Conservation (phyloP, 1,139 yeast species). For the Pichia sp. region DNA sequence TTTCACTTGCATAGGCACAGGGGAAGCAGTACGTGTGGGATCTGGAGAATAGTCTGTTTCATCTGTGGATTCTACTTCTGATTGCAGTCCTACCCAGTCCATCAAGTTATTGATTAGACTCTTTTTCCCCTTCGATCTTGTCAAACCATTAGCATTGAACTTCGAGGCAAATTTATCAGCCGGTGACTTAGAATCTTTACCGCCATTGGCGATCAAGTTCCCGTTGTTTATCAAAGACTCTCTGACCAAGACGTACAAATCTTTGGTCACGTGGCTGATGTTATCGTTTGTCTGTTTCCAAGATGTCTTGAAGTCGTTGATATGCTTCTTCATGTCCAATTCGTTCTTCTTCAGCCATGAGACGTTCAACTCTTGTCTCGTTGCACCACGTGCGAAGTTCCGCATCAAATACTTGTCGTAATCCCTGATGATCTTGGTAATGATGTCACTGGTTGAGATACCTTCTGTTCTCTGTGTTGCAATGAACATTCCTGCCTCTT, state of each 20-base stretch:
- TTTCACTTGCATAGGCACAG: neutral
- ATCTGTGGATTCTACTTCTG: constrained; percentile 20
- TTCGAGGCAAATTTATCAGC: constrained; percentile 59
- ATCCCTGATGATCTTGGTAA: constrained; percentile 89
- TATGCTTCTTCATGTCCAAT: constrained; percentile 85
- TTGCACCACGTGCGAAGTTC: constrained; percentile 95
- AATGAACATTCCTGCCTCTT: constrained; percentile 83
- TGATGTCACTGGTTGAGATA: constrained; percentile 90
- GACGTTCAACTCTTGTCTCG: constrained; percentile 91
- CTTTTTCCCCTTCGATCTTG: constrained; percentile 30
- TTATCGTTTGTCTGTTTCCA: constrained; percentile 72
- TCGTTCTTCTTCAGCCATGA: constrained; percentile 97
- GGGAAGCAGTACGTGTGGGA: constrained; percentile 4
- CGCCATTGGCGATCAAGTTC: constrained; percentile 16
- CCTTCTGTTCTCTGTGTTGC: constrained; percentile 97
- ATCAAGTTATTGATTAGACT: constrained; percentile 59
- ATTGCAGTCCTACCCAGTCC: constrained; percentile 55
- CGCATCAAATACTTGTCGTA: constrained; percentile 95
- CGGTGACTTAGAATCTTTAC: constrained; percentile 35
- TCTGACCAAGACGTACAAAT: constrained; percentile 76
- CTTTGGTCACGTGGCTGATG: constrained; percentile 71
- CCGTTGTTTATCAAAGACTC: constrained; percentile 55
- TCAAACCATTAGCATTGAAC: constrained; percentile 50
- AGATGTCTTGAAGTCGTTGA: constrained; percentile 77
- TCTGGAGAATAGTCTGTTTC: constrained; percentile 12